Conservation (phyloP, 2,329 filamentous ascomycete species). For the Botryosphaeria dothidea region DNA sequence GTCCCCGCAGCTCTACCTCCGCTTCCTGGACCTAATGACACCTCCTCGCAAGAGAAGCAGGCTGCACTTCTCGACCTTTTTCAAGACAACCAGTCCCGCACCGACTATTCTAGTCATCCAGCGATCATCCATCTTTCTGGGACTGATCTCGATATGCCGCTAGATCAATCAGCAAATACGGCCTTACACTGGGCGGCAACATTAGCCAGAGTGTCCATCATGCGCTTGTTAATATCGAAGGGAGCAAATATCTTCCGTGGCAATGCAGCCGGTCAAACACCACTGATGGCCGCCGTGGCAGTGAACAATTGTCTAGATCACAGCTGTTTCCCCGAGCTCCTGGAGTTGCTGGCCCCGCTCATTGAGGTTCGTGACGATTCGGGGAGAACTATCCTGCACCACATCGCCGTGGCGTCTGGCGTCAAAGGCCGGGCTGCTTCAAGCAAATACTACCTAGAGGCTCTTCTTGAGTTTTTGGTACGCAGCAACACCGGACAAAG, state of each 20-base stretch:
- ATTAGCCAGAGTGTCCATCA: conserved; percentile 77
- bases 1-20: conserved; percentile 64
- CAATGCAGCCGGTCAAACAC: conserved; percentile 87
- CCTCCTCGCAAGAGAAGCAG: conserved; percentile 76
- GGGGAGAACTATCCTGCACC: conserved; percentile 88
- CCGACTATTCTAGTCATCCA: conserved; percentile 73
- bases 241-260: conserved; percentile 87
- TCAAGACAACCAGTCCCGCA: conserved; percentile 55
- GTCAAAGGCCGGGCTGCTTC: conserved; percentile 91
- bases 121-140: conserved; percentile 74
- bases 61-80: conserved; percentile 74
- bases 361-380: conserved; percentile 90
- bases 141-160: conserved; percentile 85
- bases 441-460: conserved; percentile 94
- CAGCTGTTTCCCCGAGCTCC: conserved; percentile 82
- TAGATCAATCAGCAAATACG: conserved; percentile 86
- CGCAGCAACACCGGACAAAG: conserved; percentile 58
- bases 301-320: conserved; percentile 95
- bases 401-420: conserved; percentile 93
- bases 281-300: conserved; percentile 86
- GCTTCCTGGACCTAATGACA: conserved; percentile 57
- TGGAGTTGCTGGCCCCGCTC: conserved; percentile 84
- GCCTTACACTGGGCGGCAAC: conserved; percentile 96
- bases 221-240: conserved; percentile 77
- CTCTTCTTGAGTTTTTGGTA: conserved; percentile 90